Evolutionary conservation across 2,329 filamentous ascomycete species (phyloP).

Genomic region (Scopulariopsis brevicaulis): DNA sequence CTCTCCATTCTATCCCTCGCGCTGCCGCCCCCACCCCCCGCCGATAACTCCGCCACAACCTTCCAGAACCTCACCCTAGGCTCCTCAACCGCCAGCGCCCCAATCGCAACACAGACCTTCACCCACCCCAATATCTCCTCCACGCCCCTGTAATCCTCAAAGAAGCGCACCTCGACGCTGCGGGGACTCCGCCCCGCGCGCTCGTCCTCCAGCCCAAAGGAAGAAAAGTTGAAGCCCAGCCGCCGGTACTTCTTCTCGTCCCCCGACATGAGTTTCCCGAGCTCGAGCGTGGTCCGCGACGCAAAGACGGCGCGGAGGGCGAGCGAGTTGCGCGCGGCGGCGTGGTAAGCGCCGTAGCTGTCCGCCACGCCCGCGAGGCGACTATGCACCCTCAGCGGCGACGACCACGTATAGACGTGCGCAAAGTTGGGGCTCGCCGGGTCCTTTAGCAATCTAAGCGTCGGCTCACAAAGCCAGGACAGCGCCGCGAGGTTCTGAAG

Average conservation of each 20-base stretch:
- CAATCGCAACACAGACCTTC: slow-evolving; percentile 18
- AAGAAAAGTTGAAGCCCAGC: slow-evolving; percentile 28
- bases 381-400: slow-evolving; percentile 4
- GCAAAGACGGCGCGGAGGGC: slow-evolving; percentile 13
- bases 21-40: neutral
- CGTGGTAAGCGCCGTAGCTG: neutral
- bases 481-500: slow-evolving; percentile 22
- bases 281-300: slow-evolving; percentile 14
- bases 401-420: slow-evolving; percentile 25
- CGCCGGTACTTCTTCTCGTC: slow-evolving; percentile 18
- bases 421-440: slow-evolving; percentile 23
- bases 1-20: neutral
- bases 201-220: slow-evolving; percentile 23
- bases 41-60: neutral
- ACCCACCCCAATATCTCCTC: slow-evolving; percentile 21
- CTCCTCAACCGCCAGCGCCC: slow-evolving; percentile 13
- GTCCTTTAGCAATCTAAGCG: slow-evolving; percentile 21
- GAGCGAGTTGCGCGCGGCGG: neutral
- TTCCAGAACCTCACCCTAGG: neutral
- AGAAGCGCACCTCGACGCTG: slow-evolving; percentile 26
- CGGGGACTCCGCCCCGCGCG: slow-evolving; percentile 18
- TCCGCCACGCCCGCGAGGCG: slow-evolving; percentile 3
- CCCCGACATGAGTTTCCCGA: slow-evolving; percentile 23
- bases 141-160: slow-evolving; percentile 20
- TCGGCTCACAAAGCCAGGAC: slow-evolving; percentile 23